Percentiles rank a stretch among this genome's conserved stretches.
phyloP scores from a whole-genome alignment of 2,329 filamentous ascomycete species.

The Chaetothyriales sp. region DNA sequence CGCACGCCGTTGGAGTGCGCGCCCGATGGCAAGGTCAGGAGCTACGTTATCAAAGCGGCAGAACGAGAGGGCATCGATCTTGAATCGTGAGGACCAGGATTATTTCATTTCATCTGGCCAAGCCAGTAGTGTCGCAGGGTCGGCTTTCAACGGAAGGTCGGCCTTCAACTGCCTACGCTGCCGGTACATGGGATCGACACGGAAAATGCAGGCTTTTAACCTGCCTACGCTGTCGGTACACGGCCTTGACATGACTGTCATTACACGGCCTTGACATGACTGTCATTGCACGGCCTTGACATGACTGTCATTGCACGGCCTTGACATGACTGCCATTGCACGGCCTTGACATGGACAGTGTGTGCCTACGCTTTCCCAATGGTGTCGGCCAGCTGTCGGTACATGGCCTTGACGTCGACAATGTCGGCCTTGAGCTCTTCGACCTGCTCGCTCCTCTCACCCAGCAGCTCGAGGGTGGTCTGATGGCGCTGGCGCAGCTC shows the following conservation, averaged over 20 bases:
- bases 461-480: constrained; percentile 83
- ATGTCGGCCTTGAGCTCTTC: constrained; percentile 85
- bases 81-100: not conserved
- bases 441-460: constrained; percentile 91
- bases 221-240: no score
- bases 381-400: constrained; percentile 78
- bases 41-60: constrained; percentile 62
- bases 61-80: constrained; percentile 73
- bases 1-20: constrained; percentile 64
- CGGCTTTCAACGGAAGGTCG: no score
- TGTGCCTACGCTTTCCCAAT: constrained; percentile 53
- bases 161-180: no score
- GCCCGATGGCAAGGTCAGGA: constrained; percentile 68
- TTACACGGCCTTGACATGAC: no score
- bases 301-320: no score
- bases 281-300: no score
- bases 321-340: no score
- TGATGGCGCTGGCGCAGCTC: constrained; percentile 68
- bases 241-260: no score
- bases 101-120: not conserved
- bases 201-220: no score
- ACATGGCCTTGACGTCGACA: constrained; percentile 87
- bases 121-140: constrained; percentile 10
- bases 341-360: no score
- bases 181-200: no score